Evolutionary conservation across 495 filamentous ascomycete genomes (phyloP).

Genomic region (Trichoderma orchidacearum): DNA sequence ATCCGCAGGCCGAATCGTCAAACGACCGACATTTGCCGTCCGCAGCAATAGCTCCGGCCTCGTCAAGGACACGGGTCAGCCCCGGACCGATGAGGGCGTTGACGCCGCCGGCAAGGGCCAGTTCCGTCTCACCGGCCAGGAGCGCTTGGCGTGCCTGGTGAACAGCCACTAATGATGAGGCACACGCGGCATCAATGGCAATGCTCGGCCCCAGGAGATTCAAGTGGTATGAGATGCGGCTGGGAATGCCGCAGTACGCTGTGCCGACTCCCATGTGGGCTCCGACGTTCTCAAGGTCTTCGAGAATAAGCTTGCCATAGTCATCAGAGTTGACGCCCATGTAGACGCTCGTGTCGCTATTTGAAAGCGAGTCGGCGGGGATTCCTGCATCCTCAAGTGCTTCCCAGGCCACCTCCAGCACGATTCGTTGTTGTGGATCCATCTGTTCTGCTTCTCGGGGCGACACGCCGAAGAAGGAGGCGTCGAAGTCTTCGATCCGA

Average conservation of each 20-base stretch:
- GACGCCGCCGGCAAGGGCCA: constrained; percentile 20
- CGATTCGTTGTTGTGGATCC: constrained; percentile 21
- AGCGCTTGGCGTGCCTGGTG: constrained; percentile 58
- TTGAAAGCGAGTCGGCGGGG: constrained; percentile 14
- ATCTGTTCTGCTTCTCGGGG: constrained; percentile 17
- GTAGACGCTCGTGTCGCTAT: constrained; percentile 19
- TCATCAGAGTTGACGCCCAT: constrained; percentile 24
- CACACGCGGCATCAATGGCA: constrained; percentile 74
- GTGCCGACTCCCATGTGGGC: constrained; percentile 9
- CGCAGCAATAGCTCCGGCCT: constrained; percentile 7
- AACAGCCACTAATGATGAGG: constrained; percentile 41
- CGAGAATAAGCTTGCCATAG: constrained; percentile 19
- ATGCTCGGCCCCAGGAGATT: constrained; percentile 39
- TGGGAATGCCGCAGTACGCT: constrained; percentile 17
- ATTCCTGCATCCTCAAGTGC: constrained; percentile 23
- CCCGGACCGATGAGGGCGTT: constrained; percentile 10
- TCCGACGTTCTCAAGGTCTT: constrained; percentile 11
- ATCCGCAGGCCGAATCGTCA: constrained; percentile 42
- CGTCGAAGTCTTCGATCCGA: constrained; percentile 21
- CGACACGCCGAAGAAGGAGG: constrained; percentile 15
- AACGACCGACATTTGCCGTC: constrained; percentile 36
- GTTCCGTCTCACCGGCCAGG: constrained; percentile 28
- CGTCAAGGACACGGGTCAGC: constrained; percentile 8
- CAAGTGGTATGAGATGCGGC: constrained; percentile 32
- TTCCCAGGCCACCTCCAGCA: constrained; percentile 20